Conservation (phyloP, 129 eudicot genomes). For the Flaveria brownii region DNA sequence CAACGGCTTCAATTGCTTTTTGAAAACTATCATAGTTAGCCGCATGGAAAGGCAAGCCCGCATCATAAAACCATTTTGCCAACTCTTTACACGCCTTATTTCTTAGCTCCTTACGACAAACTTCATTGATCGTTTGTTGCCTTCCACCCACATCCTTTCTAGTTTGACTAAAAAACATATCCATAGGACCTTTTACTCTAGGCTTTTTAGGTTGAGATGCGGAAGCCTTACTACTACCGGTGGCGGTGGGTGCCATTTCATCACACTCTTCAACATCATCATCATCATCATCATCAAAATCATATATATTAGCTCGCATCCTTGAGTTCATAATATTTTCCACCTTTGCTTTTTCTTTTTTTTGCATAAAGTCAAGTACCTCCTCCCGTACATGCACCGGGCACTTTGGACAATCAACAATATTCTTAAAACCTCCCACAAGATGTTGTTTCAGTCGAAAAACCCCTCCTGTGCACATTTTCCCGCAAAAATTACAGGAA, state of each 20-base stretch:
- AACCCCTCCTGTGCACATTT: no score
- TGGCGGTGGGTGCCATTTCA: neutral
- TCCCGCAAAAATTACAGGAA: neutral
- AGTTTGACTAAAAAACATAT: neutral
- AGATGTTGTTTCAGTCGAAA: neutral
- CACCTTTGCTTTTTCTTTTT: no score
- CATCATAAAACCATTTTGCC: conserved; percentile 15
- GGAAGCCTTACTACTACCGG: neutral
- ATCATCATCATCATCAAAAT: neutral
- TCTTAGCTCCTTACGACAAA: neutral
- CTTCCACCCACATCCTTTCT: neutral
- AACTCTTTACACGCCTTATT: conserved; percentile 3
- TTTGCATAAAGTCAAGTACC: no score
- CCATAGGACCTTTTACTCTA: neutral
- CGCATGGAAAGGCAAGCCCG: neutral
- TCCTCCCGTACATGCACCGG: no score
- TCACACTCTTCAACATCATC: neutral
- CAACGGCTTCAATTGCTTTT: neutral
- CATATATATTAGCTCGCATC: neutral
- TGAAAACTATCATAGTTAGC: neutral
- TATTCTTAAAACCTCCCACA: neutral
- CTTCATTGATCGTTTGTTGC: neutral
- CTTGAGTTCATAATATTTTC: neutral
- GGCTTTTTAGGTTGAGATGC: neutral
- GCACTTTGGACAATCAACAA: neutral